Evolutionary conservation across 305 asterid genomes (phyloP), one percentile per base, ranked within the genome.

Genomic region (Nicotiana rustica): DNA sequence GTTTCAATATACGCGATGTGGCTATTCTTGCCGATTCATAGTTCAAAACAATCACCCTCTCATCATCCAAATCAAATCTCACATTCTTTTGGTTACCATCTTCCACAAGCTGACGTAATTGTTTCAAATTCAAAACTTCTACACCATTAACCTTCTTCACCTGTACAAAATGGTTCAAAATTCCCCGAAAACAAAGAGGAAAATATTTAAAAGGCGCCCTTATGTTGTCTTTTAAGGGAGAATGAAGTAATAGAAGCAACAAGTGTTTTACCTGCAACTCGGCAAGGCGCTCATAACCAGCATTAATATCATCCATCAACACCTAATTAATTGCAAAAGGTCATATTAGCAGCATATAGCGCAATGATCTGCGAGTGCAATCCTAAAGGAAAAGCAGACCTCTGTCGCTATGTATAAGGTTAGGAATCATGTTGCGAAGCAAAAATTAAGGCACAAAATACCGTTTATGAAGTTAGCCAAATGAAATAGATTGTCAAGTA

Each of bases 271-370:
- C 99, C 98, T 94, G 99, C 70, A 94, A 89, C 84, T 96, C 98
- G 83, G 98, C 91, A 83, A 94, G 95, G 59, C 98, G 98, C 92
- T 96, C 99, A 67, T 96, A 96, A 35, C 99, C 99, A 4, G 97
- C 89, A 80, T 93, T 94, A 85, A 94, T 92, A 82, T 96, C 99
- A 86, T 96, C 99, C 91, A 92, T 90, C 75, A 96, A 85, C 57
- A 96, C 97, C 99, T 96, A 88, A 49, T 75, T 25, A 29, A 15
- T 75, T 14, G 35, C 65, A 7, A 29, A 75, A 15, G 47, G 29
- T 13, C 19, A 25, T 12, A 6, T 49, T 31, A 52, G 64, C n/a
- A 52, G 25, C 15, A 29, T 52, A 52, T 52, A 25, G 10, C 14
- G 29, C 0, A 4, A 49, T 75, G 65, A 75, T 71, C 6, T 71